phyloP scores from a whole-genome alignment of 768 basidiomycete genomes.

The Daedaleopsis sinensis region DNA sequence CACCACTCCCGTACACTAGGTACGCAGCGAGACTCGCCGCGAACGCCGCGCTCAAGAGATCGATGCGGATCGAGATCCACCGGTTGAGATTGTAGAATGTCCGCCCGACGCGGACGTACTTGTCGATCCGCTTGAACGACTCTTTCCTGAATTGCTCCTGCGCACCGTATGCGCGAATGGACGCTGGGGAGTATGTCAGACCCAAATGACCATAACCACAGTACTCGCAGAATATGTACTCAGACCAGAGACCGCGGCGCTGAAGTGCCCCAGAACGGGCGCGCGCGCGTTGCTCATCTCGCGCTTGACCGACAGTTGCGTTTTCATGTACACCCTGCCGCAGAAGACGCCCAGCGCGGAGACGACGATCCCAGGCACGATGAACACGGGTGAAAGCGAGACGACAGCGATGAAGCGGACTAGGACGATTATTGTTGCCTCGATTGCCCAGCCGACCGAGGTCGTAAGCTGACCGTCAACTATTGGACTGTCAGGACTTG shows the following conservation, averaged over 20 bases:
- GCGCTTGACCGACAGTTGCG: slow-evolving; percentile 61
- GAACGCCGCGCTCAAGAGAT: slow-evolving; percentile 53
- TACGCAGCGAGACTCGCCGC: slow-evolving; percentile 52
- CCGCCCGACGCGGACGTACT: slow-evolving; percentile 43
- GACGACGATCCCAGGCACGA: slow-evolving; percentile 41
- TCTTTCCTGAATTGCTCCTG: slow-evolving; percentile 46
- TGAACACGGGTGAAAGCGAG: slow-evolving; percentile 42
- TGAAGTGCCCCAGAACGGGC: slow-evolving; percentile 55
- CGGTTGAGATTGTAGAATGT: slow-evolving; percentile 51
- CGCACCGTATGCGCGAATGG: slow-evolving; percentile 59
- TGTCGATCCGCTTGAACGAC: slow-evolving; percentile 48
- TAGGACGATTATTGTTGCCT: slow-evolving; percentile 35
- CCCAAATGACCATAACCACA: background rate
- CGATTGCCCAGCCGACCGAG: slow-evolving; percentile 30
- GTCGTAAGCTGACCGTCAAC: slow-evolving; percentile 40
- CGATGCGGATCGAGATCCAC: slow-evolving; percentile 57
- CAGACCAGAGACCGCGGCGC: slow-evolving; percentile 54
- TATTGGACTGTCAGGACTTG: slow-evolving; percentile 1
- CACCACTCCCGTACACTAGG: slow-evolving; percentile 47
- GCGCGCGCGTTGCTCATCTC: slow-evolving; percentile 56
- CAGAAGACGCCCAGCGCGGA: slow-evolving; percentile 40
- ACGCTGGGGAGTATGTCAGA: slow-evolving; percentile 15
- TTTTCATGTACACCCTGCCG: slow-evolving; percentile 57
- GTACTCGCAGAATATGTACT: slow-evolving; percentile 25
- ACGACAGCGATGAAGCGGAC: slow-evolving; percentile 40